Evolutionary conservation across 768 basidiomycete genomes (phyloP), one percentile per base, ranked within the genome.

Genomic region (Jaapia argillacea): DNA sequence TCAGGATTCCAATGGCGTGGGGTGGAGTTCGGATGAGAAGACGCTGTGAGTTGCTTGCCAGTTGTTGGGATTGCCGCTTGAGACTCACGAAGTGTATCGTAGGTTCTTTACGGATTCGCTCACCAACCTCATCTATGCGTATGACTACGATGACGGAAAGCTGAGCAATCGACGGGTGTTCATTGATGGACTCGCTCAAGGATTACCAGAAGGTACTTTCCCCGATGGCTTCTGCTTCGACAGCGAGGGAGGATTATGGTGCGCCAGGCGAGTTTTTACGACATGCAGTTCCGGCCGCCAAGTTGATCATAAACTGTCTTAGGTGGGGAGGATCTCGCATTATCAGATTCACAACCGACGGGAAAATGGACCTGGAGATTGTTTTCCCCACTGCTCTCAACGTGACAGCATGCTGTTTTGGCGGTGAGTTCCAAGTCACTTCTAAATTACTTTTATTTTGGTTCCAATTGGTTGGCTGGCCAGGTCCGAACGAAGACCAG

Each of bases 41-140:
- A 80, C 64, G n/a, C 67, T 81, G 79, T 77, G 49, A 58, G 71
- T 56, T 26, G 16, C 7, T 18, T 27, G 13, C n/a, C n/a, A n/a
- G n/a, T n/a, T n/a, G n/a, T n/a, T n/a, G n/a, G n/a, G n/a, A n/a
- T n/a, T n/a, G n/a, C n/a, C 16, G 20, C 38, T 50, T 43, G 31
- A 33, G 10, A 33, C 16, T 20, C 13, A 22, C 41, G 18, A 48
- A 43, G 31, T 24, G 28, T 18, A 4, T 18, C 23, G n/a, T 49
- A 82, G 81, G 58, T 82, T 81, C 60, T 81, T 81, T 55, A 82
- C 81, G 44, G 78, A 84, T 57, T 83, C 79, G 1, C 58, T 74
- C 43, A 62, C 61, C n/a, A 80, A 82, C 60, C 65, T 68, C 50
- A 84, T 85, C 48, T 76, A 79, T 48, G 76, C 74, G 18, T 81